A percentile compares a stretch with the other conserved stretches of the same genome.
Evolutionary conservation across 805 yeast species (phyloP).

Genomic region (Candida oleophila): DNA sequence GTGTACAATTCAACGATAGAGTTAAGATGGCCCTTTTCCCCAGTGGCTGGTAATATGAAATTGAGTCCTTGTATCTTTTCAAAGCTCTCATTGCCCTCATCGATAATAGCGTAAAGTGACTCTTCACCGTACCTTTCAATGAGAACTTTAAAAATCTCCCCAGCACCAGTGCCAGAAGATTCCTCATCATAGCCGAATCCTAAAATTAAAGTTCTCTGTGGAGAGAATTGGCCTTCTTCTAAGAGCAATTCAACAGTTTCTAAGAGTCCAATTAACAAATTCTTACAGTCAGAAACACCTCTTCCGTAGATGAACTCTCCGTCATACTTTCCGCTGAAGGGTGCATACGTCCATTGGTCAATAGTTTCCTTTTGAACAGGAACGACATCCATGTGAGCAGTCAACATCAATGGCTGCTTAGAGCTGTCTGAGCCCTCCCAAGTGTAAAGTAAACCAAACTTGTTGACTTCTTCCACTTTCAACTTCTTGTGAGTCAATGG

Average conservation of each 20-base stretch:
- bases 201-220: slow-evolving; percentile 43
- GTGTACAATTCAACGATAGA: slow-evolving; percentile 39
- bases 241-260: slow-evolving; percentile 36
- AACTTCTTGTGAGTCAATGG: slow-evolving; percentile 33
- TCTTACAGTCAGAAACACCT: slow-evolving; percentile 40
- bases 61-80: slow-evolving; percentile 30
- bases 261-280: slow-evolving; percentile 41
- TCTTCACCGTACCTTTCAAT: slow-evolving; percentile 38
- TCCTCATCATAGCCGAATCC: slow-evolving; percentile 55
- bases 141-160: slow-evolving; percentile 33
- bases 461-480: slow-evolving; percentile 33
- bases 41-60: slow-evolving; percentile 45
- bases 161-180: slow-evolving; percentile 40
- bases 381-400: slow-evolving; percentile 44
- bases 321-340: slow-evolving; percentile 34
- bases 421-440: slow-evolving; percentile 32
- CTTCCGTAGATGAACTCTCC: slow-evolving; percentile 34
- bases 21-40: slow-evolving; percentile 49
- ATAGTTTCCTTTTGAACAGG: slow-evolving; percentile 41
- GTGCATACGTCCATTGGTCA: slow-evolving; percentile 37
- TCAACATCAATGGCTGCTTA: slow-evolving; percentile 35
- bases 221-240: slow-evolving; percentile 31
- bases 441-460: slow-evolving; percentile 35
- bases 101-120: slow-evolving; percentile 44
- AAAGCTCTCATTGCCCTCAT: slow-evolving; percentile 36